phyloP scores from a whole-genome alignment of 164 flowering plant genomes.

The Buxus sempervirens region DNA sequence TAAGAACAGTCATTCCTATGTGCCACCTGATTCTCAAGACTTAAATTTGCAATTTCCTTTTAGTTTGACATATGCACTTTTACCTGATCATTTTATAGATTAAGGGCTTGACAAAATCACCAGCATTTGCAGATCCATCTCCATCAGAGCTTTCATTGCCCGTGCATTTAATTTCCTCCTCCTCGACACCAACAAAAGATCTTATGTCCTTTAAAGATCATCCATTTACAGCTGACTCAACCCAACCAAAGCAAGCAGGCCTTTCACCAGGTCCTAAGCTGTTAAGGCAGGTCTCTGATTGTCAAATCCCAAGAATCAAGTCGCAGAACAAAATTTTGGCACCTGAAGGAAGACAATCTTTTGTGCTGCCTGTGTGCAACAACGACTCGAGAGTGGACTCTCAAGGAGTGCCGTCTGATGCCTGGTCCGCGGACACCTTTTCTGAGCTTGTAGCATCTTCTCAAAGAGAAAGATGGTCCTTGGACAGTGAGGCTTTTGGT shows the following conservation, averaged over 20 bases:
- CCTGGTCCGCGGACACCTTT: conserved; percentile 81
- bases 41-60: background rate
- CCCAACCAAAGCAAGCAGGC: conserved; percentile 53
- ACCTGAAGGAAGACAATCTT: conserved; percentile 69
- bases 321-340: conserved; percentile 53
- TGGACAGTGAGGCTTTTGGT: conserved; percentile 65
- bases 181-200: conserved; percentile 31
- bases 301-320: conserved; percentile 44
- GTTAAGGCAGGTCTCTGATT: conserved; percentile 60
- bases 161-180: conserved; percentile 45
- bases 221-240: conserved; percentile 32
- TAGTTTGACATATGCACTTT: conserved; percentile 2
- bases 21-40: background rate
- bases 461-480: conserved; percentile 83
- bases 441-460: conserved; percentile 80
- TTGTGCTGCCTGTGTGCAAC: conserved; percentile 46
- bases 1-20: background rate
- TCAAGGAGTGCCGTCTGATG: conserved; percentile 73
- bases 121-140: conserved; percentile 36
- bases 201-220: conserved; percentile 33
- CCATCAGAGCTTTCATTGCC: conserved; percentile 43
- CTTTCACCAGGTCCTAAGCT: conserved; percentile 62
- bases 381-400: conserved; percentile 54
- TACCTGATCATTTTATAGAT: conserved; percentile 34
- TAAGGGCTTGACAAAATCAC: conserved; percentile 37